Conservation (phyloP, 148 eudicot species). For the Nyssa sinensis region DNA sequence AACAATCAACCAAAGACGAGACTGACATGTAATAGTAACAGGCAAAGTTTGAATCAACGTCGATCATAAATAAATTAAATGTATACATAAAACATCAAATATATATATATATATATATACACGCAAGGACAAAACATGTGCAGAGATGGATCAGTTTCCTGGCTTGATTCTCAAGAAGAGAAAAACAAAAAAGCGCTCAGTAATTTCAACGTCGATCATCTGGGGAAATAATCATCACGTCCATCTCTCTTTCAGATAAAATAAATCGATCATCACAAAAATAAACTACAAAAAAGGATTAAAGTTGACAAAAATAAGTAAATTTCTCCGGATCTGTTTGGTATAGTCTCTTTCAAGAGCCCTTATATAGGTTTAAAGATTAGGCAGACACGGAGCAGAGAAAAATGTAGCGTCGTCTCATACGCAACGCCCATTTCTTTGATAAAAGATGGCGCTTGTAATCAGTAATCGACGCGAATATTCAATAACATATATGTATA, state of each 20-base stretch:
- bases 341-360: neutral
- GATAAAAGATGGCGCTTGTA: neutral
- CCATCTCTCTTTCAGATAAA: constrained; percentile 1
- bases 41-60: too few relatives aligned
- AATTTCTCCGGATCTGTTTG: constrained; percentile 10
- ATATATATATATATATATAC: too few relatives aligned
- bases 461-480: constrained; percentile 17
- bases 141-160: constrained; percentile 22
- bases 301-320: too few relatives aligned
- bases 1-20: too few relatives aligned
- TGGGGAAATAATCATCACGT: constrained; percentile 27
- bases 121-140: neutral
- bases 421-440: constrained; percentile 9
- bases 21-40: too few relatives aligned
- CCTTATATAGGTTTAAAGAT: neutral
- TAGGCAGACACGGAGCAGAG: constrained; percentile 3
- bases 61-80: too few relatives aligned
- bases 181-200: constrained; percentile 13
- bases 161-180: constrained; percentile 15
- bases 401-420: constrained; percentile 18
- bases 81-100: too few relatives aligned
- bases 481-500: too few relatives aligned
- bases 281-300: neutral
- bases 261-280: too few relatives aligned
- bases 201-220: constrained; percentile 25